Base-by-base conservation (phyloP, 1,284 basidiomycete species). In the Exsudoporus floridanus region DNA sequence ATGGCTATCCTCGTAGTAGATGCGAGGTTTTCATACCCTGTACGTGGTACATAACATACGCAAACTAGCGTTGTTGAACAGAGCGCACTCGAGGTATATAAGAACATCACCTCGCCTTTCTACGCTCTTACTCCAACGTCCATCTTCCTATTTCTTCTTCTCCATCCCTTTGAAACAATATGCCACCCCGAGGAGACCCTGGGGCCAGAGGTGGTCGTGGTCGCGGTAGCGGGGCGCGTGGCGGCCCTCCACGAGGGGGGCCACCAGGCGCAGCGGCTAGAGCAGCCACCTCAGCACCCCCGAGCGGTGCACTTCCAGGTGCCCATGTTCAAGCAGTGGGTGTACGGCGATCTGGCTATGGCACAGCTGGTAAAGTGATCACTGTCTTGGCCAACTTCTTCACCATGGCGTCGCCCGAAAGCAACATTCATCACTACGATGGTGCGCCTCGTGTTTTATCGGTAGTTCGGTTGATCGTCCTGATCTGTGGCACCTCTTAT, bases 401-500 rank as follows among this genome's bases (percentile, higher is more conserved):
- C 57, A 62, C 62, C 28, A 78, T 82, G 3, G 73, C 75, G 0
- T 80, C 88, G 10, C 82, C 87, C 0, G 76, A 84, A 28, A 69
- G 63, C 0, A 77, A 80, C 18, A 88, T 90, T 27, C 76, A 84
- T 53, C 87, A 90, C 58, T 90, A 90, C 61, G 88, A 90, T 64
- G 83, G 87, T 86, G 57, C 52, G 83, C 65, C 58, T 18, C 48
- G 77, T 65, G 19, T 42, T 61, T 23, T 52, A 31, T 41, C 46
- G 30, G 28, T 8, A 16, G 1, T 44, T 37, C 25, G 13, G 38
- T 45, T 10, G 49, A 59, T 56, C 46, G 36, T 59, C 53, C 60
- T 65, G 39, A 70, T 61, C 46, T 39, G 45, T 38, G 35, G 36
- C 33, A 35, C 46, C 21, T 50, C 33, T 39, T 16, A n/a, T 31